Base-by-base conservation (phyloP, 2,329 filamentous ascomycete species). In the Verticillium dahliae region DNA sequence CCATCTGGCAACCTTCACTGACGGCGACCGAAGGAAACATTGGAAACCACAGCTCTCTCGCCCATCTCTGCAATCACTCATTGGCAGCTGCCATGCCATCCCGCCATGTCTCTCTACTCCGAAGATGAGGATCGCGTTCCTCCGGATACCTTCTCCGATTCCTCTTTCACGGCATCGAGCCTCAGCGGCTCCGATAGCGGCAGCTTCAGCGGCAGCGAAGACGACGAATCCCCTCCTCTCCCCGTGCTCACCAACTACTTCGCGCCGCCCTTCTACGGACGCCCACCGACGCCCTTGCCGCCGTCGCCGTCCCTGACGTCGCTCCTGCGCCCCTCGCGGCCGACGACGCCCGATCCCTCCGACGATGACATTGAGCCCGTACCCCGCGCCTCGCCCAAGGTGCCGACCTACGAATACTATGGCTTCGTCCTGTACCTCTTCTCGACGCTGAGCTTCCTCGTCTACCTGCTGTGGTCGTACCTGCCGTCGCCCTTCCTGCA, bases 331-430 rank as follows among this genome's bases (percentile, higher is more conserved):
- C 91, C 91, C 3, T 96, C 92, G 33, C 85, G 93, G n/a, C 94
- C 93, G 1, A 96, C 91, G 1, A 98, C 94, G 0, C 94, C 95
- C 14, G 93, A 97, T 71, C 91, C 89, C 45, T 96, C 91, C 0
- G 93, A 96, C 75, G 90, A 93, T 67, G 94, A 98, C 68, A 84
- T 90, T 41, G 82, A 87, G 68, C 88, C 84, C 1, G 86, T 97
- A 18, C 91, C 93, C 6, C 89, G 92, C 61, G 93, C 92, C 1
- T 89, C 89, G 60, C 95, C 95, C 1, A 92, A 95, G 72, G 93
- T 99, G 2, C 95, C 95, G n/a, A 99, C 95, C 0, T 98, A 99
- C 78, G 95, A 99, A 74, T 99, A 98, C 84, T 98, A 98, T 74
- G 95, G 95, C 73, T 99, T 99, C 77, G 94, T 96, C 60, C 85